A percentile compares a stretch with the other conserved stretches of the same genome.
These are phyloP conservation scores for Glarea lozoyensis DNA, from an alignment of 495 filamentous ascomycete species.

Conservation along the genomic window DNA sequence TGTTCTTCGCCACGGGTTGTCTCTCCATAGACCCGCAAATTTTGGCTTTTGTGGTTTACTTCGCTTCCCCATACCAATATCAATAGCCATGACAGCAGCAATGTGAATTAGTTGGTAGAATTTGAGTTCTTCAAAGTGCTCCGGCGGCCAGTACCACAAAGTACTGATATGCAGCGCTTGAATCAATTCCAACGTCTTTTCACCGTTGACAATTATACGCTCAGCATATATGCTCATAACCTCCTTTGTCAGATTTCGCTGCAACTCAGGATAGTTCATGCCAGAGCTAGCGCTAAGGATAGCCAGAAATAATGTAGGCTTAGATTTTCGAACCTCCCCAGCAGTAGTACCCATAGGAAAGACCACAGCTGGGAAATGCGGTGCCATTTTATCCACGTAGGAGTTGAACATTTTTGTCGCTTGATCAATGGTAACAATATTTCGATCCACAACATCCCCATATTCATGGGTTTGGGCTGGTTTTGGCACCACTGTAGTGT, in stretches of 20 bases:
- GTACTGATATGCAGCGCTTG: constrained; percentile 67
- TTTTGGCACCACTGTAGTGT: not conserved
- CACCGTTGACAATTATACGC: constrained; percentile 60
- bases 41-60: constrained; percentile 29
- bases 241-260: constrained; percentile 55
- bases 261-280: constrained; percentile 47
- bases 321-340: constrained; percentile 55
- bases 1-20: constrained; percentile 39
- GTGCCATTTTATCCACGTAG: constrained; percentile 60
- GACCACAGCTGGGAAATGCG: constrained; percentile 70
- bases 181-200: constrained; percentile 80
- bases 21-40: constrained; percentile 29
- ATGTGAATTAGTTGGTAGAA: constrained; percentile 85
- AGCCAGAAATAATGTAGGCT: constrained; percentile 73
- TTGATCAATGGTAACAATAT: constrained; percentile 51
- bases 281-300: constrained; percentile 64
- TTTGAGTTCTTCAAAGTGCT: constrained; percentile 77
- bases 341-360: constrained; percentile 60
- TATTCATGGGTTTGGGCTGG: constrained; percentile 22
- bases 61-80: constrained; percentile 68
- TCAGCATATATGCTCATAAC: constrained; percentile 67
- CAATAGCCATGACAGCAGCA: constrained; percentile 76
- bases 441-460: constrained; percentile 62
- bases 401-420: constrained; percentile 58
- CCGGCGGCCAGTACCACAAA: constrained; percentile 78